Evolutionary conservation across 1,139 yeast genomes (phyloP).

Genomic region (Suhomyces atakaporum): DNA sequence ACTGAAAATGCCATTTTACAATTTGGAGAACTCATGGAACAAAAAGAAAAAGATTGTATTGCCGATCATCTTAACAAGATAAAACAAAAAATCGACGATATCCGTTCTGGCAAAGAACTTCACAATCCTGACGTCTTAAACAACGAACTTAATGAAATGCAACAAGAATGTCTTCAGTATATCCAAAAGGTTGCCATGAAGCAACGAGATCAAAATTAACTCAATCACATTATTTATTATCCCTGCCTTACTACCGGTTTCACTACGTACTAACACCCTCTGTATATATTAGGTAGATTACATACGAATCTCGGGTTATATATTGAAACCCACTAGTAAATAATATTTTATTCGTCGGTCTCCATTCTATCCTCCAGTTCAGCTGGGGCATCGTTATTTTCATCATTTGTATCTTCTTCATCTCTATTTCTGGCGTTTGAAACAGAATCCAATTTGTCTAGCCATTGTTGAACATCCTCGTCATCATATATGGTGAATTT

Average conservation of each 20-base stretch:
- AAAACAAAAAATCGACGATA: conserved; percentile 46
- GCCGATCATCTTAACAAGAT: conserved; percentile 35
- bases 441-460: conserved; percentile 65
- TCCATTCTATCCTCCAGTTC: conserved; percentile 52
- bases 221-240: too few species aligned
- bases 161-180: conserved; percentile 50
- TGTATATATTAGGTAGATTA: conserved; percentile 11
- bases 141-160: conserved; percentile 50
- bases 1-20: conserved; percentile 53
- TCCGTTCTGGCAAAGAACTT: conserved; percentile 35
- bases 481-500: conserved; percentile 81
- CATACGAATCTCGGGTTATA: neutral
- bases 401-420: conserved; percentile 41
- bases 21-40: conserved; percentile 44
- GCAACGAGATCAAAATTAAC: conserved; percentile 23
- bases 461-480: conserved; percentile 80
- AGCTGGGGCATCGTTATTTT: conserved; percentile 17
- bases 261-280: too few species aligned
- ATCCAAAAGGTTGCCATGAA: conserved; percentile 54
- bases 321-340: neutral
- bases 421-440: conserved; percentile 52
- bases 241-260: too few species aligned
- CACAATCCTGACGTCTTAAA: conserved; percentile 43
- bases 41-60: conserved; percentile 35
- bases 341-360: conserved; percentile 46